Conservation (phyloP, 2,329 filamentous ascomycete genomes). For the Teratosphaeria epicoccoides region DNA sequence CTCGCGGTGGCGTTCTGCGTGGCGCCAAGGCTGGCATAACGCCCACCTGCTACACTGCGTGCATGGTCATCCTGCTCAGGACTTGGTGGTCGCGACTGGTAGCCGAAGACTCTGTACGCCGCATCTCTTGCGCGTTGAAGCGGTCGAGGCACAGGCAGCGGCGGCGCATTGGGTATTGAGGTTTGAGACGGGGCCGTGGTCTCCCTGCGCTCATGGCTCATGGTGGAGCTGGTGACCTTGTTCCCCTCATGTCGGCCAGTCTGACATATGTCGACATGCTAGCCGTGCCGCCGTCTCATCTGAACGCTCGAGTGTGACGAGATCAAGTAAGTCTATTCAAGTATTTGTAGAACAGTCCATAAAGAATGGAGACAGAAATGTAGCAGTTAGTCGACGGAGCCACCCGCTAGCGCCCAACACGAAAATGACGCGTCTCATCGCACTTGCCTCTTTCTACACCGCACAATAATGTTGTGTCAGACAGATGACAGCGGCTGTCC, state of each 20-base stretch:
- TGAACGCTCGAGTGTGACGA: not conserved
- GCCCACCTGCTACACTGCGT: not conserved
- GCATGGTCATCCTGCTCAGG: conserved; percentile 14
- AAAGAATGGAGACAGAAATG: too few species aligned
- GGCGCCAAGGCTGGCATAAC: conserved; percentile 17
- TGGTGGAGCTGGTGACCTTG: conserved; percentile 1
- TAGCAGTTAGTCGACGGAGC: not conserved
- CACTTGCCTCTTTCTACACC: not conserved
- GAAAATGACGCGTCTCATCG: not conserved
- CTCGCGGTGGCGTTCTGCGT: conserved; percentile 44
- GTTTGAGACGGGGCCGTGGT: not conserved
- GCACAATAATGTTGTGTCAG: too few species aligned
- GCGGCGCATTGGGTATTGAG: conserved; percentile 11
- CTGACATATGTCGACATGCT: conserved; percentile 3
- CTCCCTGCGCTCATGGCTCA: conserved; percentile 2
- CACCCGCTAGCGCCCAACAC: not conserved
- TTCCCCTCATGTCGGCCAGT: not conserved
- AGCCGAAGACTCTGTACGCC: conserved; percentile 22
- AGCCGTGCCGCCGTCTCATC: not conserved
- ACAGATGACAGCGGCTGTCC: too few species aligned
- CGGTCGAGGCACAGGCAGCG: conserved; percentile 17
- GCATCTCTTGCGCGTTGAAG: conserved; percentile 24
- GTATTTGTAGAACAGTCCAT: too few species aligned
- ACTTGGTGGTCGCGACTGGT: conserved; percentile 17
- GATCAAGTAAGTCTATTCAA: too few species aligned